Evolutionary conservation across 2,329 filamentous ascomycete genomes (phyloP), one percentile per base, ranked within the genome.

Genomic region (Cladosporium sp.): DNA sequence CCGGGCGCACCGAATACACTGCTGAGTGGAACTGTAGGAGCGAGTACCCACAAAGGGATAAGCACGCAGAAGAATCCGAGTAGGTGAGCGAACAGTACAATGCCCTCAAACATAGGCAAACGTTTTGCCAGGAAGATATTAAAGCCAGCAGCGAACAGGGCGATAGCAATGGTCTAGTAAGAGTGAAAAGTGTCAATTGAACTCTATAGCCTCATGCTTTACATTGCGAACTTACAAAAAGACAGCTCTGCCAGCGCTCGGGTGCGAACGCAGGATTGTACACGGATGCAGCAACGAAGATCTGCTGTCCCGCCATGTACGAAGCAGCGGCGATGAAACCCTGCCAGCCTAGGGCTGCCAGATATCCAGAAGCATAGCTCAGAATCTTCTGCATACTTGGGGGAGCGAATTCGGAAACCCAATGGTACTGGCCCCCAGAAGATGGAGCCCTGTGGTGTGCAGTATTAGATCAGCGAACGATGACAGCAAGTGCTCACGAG

Each of bases 61-160:
- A 81, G 64, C 47, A 80, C 76, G 0, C 73, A 78, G 48, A 81
- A 78, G 66, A 81, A 80, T 3, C 78, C 79, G 10, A 79, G 65
- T 13, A 81, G 67, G 53, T 80, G 78, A 6, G 80, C 62, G 24
- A 77, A 72, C 7, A 81, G 68, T 19, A 80, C 74, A 9, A 78
- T 62, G 0, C 75, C 76, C 64, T 83, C 80, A 19, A 67, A 55
- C n/a, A 64, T 44, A 6, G 65, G 66, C 20, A 69, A 50, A 0
- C 74, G 61, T 44, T 73, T 73, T 1, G 74, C 75, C 5, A 72
- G 69, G n/a, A 75, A 66, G 1, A 73, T 72, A 60, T 80, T 81
- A 63, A 80, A 72, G n/a, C 67, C 57, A 20, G 68, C 67, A 0
- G 74, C 50, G 53, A 59, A 57, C 25, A 57, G 25, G 4, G 13